A percentile compares a stretch with the other conserved stretches of the same genome.
These are phyloP conservation scores for Sarocladiaceae sp. DNA, from an alignment of 2,329 filamentous ascomycete species.

Conservation along the genomic window DNA sequence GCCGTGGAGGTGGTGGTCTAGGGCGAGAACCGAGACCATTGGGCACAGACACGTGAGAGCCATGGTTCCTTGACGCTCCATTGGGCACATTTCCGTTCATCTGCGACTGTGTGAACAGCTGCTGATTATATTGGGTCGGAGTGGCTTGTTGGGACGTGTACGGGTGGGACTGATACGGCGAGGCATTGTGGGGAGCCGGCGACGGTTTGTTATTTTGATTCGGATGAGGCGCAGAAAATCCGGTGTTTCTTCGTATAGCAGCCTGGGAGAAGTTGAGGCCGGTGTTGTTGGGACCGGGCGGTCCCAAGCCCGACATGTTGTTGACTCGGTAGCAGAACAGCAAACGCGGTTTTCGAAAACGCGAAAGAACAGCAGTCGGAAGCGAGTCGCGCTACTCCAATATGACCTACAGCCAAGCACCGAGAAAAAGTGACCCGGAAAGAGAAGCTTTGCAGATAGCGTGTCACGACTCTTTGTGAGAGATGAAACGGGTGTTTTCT, in stretches of 20 bases:
- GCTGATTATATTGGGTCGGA: conserved; percentile 41
- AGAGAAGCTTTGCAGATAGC: too few relatives aligned
- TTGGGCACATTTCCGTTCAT: conserved; percentile 42
- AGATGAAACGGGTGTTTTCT: too few relatives aligned
- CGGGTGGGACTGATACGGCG: conserved; percentile 47
- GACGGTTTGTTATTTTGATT: conserved; percentile 50
- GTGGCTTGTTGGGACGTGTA: conserved; percentile 46
- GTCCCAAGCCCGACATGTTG: conserved; percentile 44
- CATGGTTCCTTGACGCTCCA: conserved; percentile 38
- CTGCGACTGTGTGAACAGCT: conserved; percentile 44
- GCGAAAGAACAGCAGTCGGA: too few relatives aligned
- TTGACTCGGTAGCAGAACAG: conserved; percentile 5
- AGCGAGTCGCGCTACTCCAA: too few relatives aligned
- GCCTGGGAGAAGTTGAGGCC: conserved; percentile 44
- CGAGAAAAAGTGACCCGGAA: too few relatives aligned
- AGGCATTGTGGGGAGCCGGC: conserved; percentile 46
- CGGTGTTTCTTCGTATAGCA: conserved; percentile 37
- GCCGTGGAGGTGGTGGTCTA: conserved; percentile 37
- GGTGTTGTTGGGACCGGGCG: conserved; percentile 44
- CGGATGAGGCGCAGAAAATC: conserved; percentile 40
- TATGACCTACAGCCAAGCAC: too few relatives aligned
- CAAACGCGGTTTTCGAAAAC: too few relatives aligned
- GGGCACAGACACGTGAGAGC: conserved; percentile 38
- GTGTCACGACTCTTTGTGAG: too few relatives aligned
- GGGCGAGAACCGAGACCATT: conserved; percentile 40